Evolutionary conservation across 2,329 filamentous ascomycete species (phyloP), one percentile per base, ranked within the genome.

Genomic region (Drechslerella dactyloides): DNA sequence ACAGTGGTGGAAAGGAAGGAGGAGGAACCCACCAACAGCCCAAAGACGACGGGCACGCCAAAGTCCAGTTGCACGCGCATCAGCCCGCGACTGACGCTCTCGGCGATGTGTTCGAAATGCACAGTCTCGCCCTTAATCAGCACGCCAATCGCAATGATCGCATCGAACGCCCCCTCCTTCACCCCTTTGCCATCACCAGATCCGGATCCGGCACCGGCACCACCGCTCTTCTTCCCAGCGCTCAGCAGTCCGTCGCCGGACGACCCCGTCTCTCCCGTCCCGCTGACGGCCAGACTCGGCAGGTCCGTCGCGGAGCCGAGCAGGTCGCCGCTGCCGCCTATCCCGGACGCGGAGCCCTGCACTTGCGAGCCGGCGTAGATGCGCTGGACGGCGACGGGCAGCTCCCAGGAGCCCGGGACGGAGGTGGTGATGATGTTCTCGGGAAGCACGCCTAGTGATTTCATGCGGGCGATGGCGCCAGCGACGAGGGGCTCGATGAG

Each of bases 61-160:
- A 87, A 88, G 79, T 99, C 93, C 62, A 97, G 84, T 80, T 96
- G 92, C 69, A 97, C 88, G 74, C 91, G 88, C 94, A 99, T 99
- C 73, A 99, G 84, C 5, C 91, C 94, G 73, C 96, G 91, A 66
- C 88, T 91, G 5, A 96, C 92, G 44, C 91, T 87, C 75, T 97
- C 94, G 46, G 93, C 86, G 77, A 99, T 99, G 82, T 99, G 97
- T 82, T 99, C 94, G 78, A 99, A 99, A 82, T 99, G 94, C 92
- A 97, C 97, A 5, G 94, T 97, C 81, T 96, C 90, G 79, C 94
- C 94, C 83, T 99, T 99, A 82, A 99, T 97, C 73, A 99, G 86
- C 64, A 96, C 93, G 63, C 94, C 94, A 76, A 99, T 90, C 59
- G 94, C 92, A 75, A 99, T 93, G 74, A 99, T 87, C 74, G 94